Evolutionary conservation across 495 filamentous ascomycete genomes (phyloP).

Genomic region (Neurospora sp.): DNA sequence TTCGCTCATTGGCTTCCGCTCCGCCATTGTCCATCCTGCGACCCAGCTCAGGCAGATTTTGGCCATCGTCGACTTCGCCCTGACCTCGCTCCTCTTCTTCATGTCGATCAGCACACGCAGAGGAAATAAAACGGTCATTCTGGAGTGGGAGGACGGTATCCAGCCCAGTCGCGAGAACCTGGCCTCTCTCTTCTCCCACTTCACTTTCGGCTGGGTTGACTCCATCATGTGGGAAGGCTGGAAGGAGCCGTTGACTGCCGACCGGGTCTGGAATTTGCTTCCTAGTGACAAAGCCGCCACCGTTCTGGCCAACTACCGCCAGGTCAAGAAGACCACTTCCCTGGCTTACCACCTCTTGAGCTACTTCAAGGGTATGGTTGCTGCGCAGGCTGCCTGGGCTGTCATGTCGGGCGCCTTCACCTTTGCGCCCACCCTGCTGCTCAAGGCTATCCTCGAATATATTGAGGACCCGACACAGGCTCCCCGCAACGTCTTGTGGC

Average conservation of each 20-base stretch:
- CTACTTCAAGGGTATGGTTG: constrained; percentile 69
- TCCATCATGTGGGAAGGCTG: constrained; percentile 85
- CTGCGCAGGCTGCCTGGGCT: constrained; percentile 75
- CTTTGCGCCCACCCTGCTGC: constrained; percentile 82
- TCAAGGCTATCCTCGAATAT: constrained; percentile 86
- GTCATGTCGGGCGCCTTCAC: constrained; percentile 67
- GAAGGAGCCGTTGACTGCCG: constrained; percentile 67
- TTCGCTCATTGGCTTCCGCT: constrained; percentile 67
- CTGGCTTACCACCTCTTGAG: constrained; percentile 72
- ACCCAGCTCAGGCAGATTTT: constrained; percentile 51
- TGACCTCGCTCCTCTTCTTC: constrained; percentile 61
- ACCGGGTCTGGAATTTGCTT: constrained; percentile 85
- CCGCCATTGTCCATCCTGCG: constrained; percentile 67
- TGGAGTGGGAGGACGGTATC: constrained; percentile 79
- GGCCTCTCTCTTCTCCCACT: constrained; percentile 78
- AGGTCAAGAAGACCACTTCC: constrained; percentile 70
- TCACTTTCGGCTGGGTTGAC: constrained; percentile 88
- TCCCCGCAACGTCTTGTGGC: constrained; percentile 86
- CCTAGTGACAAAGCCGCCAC: constrained; percentile 77
- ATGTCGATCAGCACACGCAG: constrained; percentile 75
- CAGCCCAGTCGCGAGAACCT: constrained; percentile 76
- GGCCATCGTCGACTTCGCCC: constrained; percentile 56
- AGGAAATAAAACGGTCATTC: constrained; percentile 79
- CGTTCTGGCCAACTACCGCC: constrained; percentile 72
- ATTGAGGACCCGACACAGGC: constrained; percentile 72